Percentiles rank a stretch among this genome's conserved stretches.
These are phyloP conservation scores for Neocallimastix lanati DNA, from an alignment of 192 early-diverging fungal genomes.

Conservation along the genomic window DNA sequence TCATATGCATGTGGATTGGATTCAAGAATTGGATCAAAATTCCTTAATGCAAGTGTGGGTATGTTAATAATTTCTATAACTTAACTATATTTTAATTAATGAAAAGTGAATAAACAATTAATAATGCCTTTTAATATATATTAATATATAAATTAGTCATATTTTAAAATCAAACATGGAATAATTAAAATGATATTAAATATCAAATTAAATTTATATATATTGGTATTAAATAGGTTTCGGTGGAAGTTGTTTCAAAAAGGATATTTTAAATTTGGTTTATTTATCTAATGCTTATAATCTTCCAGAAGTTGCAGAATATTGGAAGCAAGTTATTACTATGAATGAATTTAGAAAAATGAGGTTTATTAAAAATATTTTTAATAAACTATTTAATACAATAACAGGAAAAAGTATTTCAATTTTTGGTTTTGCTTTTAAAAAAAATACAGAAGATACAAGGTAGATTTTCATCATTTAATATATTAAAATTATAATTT, in stretches of 20 bases:
- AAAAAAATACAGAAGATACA: constrained; percentile 86
- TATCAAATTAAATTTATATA: too few species aligned
- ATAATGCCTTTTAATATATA: too few species aligned
- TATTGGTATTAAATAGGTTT: too few species aligned
- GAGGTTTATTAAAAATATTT: constrained; percentile 58
- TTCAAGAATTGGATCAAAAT: constrained; percentile 69
- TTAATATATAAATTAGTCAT: too few species aligned
- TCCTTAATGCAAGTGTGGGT: constrained; percentile 76
- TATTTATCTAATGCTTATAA: constrained; percentile 68
- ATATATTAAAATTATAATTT: too few species aligned
- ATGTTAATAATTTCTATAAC: not conserved
- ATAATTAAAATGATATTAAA: too few species aligned
- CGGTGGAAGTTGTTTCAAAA: constrained; percentile 89
- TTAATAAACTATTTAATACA: constrained; percentile 54
- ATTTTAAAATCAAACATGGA: too few species aligned
- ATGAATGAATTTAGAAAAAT: constrained; percentile 86
- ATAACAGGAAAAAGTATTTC: constrained; percentile 63
- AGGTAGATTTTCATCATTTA: constrained; percentile 6
- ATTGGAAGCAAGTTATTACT: constrained; percentile 77
- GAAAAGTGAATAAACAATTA: too few species aligned
- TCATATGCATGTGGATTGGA: constrained; percentile 78
- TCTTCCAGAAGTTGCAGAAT: constrained; percentile 75
- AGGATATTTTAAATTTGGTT: constrained; percentile 80
- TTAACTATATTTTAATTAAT: too few species aligned
- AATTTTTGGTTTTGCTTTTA: constrained; percentile 81